Evolutionary conservation across 108 stramenopile genomes (phyloP), one percentile per base, ranked within the genome.

Genomic region (Fragilariopsis cylindrus): DNA sequence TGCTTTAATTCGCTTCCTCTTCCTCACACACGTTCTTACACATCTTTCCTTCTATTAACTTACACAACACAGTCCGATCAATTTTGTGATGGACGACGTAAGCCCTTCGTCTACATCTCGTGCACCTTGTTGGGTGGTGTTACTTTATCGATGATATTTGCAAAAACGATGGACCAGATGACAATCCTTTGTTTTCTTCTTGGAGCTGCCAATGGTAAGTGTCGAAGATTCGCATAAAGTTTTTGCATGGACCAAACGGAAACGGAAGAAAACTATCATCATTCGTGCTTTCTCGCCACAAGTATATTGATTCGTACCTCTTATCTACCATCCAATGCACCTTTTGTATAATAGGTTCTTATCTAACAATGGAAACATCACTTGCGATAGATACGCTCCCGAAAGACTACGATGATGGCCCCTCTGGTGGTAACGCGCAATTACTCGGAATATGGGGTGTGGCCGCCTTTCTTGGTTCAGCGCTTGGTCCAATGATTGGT

Each of bases 371-470:
- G 90, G 90, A 90, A 65, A 90, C 86, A 30, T 76, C 73, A 62
- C 70, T 88, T 60, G 87, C 87, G 1, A 82, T 88, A 18, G 87
- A 88, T 74, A 84, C 87, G 3, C 69, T 88, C 11, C 80, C 77
- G 11, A 76, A 71, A 41, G n/a, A 72, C 8, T 72, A 75, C 43
- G 76, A 76, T 40, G 65, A 77, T 73, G 79, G 73, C 7, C 55
- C 65, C 21, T 73, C 67, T 6, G 66, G 71, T 45, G 82, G 80
- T 2, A 70, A 75, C 65, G 89, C 89, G 44, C 86, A 85, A 46
- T 64, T 87, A 30, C 63, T 90, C 11, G 90, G 90, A 67, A 65
- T 90, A 46, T 90, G 90, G 90, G 89, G 89, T 55, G 85, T 90
- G 12, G 86, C 84, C 3, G 83, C 78, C 18, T 86, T 88, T 69